Evolutionary conservation across 352 stramenopile genomes (phyloP), one percentile per base, ranked within the genome.

Genomic region (Phytopythium helicoides): DNA sequence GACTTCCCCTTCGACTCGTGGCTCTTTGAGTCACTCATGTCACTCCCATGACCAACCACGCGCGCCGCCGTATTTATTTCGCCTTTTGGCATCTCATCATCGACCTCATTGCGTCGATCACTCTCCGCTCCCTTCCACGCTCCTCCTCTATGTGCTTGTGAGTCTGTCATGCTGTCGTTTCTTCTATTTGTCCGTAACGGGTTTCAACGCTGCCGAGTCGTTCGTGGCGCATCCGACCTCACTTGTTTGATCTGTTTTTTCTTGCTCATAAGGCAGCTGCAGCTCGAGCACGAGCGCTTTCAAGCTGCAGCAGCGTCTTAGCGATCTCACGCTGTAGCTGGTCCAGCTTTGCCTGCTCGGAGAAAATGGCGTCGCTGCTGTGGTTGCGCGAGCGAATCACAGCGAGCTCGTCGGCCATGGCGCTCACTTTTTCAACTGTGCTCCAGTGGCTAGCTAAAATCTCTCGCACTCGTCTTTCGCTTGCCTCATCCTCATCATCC

Each of bases 401-500:
- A 16, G 58, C 66, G 18, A 92, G 53, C 44, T 89, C 76, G 6
- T 62, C 19, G 11, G 71, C 57, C 56, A 89, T 71, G 6, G 66
- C 68, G 23, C 63, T 58, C 26, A 90, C 75, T 23, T 89, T 92
- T 2, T 74, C 68, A n/a, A 90, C 60, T 0, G 79, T 90, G 45
- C 66, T 86, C 72, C 75, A 84, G 47, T 67, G 73, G 47, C 64
- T 82, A 28, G 68, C 60, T 40, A 89, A 49, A 5, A 92, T 80
- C 19, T 71, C 60, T 28, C 67, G 58, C 28, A 89, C 25, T 6
- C 67, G 62, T 14, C 62, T 31, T 6, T 73, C 66, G 39, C 58
- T 64, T n/a, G 54, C 64, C 2, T 73, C 64, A 14, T 84, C 75
- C 39, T 81, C 75, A 18, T 85, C 76, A 0, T 75, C 46, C 12